These are phyloP conservation scores for Lyophyllum shimeji DNA, from an alignment of 768 basidiomycete genomes.

Conservation along the genomic window DNA sequence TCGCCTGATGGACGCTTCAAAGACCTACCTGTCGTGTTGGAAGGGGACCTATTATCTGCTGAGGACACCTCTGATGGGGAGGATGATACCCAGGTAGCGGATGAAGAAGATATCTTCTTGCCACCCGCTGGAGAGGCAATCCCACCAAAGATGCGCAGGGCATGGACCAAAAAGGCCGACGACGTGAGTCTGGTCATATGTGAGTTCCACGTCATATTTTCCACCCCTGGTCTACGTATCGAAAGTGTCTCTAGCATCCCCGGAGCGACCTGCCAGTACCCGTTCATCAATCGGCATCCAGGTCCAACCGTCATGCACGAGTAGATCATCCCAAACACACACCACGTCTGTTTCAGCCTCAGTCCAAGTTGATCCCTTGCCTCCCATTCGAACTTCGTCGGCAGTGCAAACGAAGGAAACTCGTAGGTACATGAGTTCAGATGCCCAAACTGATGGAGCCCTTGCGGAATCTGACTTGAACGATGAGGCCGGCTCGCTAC, in stretches of 20 bases:
- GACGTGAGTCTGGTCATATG: slow-evolving; percentile 37
- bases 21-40: slow-evolving; percentile 58
- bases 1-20: slow-evolving; percentile 52
- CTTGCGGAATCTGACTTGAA: neutral
- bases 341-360: slow-evolving; percentile 14
- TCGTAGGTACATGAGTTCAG: slow-evolving; percentile 12
- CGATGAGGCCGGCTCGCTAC: neutral
- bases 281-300: slow-evolving; percentile 48
- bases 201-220: slow-evolving; percentile 27
- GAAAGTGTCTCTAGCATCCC: slow-evolving; percentile 1
- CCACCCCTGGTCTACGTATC: slow-evolving; percentile 2
- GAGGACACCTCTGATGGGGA: slow-evolving; percentile 39
- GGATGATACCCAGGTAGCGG: slow-evolving; percentile 36
- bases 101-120: slow-evolving; percentile 36
- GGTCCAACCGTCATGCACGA: slow-evolving; percentile 14
- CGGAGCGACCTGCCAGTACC: slow-evolving; percentile 14
- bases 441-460: slow-evolving; percentile 21
- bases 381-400: slow-evolving; percentile 6
- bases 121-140: slow-evolving; percentile 35
- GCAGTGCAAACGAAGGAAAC: slow-evolving; percentile 17
- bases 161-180: slow-evolving; percentile 53
- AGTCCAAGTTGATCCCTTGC: slow-evolving; percentile 21
- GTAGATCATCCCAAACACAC: slow-evolving; percentile 24
- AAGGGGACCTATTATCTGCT: slow-evolving; percentile 43
- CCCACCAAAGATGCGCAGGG: slow-evolving; percentile 66